A percentile compares a stretch with the other conserved stretches of the same genome.
phyloP scores from a whole-genome alignment of 768 basidiomycete genomes.

The Tricholoma terreum region DNA sequence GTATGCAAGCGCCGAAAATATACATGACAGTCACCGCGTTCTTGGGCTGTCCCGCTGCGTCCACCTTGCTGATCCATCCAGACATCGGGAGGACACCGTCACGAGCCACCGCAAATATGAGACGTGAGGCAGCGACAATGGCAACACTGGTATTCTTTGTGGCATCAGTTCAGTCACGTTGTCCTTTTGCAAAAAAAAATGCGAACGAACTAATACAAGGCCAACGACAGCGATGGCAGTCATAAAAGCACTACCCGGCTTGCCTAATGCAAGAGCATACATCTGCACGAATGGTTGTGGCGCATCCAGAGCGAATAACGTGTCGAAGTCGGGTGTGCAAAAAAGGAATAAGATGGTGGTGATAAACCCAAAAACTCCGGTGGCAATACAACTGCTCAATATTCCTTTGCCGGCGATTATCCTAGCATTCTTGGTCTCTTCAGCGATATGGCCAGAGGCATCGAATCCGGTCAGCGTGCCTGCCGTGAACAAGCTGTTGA shows the following conservation, averaged over 20 bases:
- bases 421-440: slow-evolving; percentile 86
- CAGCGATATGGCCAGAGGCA: slow-evolving; percentile 83
- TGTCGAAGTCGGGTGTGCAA: slow-evolving; percentile 76
- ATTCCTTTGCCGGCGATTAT: slow-evolving; percentile 83
- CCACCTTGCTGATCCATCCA: slow-evolving; percentile 77
- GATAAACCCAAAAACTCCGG: slow-evolving; percentile 74
- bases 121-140: slow-evolving; percentile 83
- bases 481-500: slow-evolving; percentile 74
- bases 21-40: slow-evolving; percentile 89
- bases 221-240: slow-evolving; percentile 80
- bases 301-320: slow-evolving; percentile 70
- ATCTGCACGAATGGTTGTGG: slow-evolving; percentile 92
- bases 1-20: slow-evolving; percentile 65
- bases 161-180: not conserved
- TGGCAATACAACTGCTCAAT: slow-evolving; percentile 71
- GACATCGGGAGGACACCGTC: slow-evolving; percentile 89
- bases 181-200: not conserved
- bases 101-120: slow-evolving; percentile 91
- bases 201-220: slow-evolving; percentile 71
- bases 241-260: slow-evolving; percentile 81
- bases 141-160: slow-evolving; percentile 80
- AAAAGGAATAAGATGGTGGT: slow-evolving; percentile 82
- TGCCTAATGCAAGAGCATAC: slow-evolving; percentile 81
- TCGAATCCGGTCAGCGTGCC: slow-evolving; percentile 91
- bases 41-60: slow-evolving; percentile 66